Evolutionary conservation across 2,329 filamentous ascomycete species (phyloP), one percentile per base, ranked within the genome.

Genomic region (Chaetomiaceae sp.): DNA sequence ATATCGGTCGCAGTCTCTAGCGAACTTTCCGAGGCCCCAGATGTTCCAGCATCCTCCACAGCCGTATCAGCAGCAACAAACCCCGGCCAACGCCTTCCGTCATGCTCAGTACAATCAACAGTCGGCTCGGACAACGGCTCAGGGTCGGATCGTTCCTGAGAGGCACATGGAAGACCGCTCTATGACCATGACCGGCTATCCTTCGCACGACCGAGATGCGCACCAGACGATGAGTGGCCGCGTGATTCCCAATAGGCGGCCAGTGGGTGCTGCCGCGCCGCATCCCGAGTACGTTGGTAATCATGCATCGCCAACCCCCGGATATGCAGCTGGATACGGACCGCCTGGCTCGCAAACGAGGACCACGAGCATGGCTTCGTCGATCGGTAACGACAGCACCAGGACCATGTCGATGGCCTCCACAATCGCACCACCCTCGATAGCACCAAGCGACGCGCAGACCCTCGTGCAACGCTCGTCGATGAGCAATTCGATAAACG

Each of bases 211-310:
- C 62, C 79, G 81, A 56, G 87, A 88, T 64, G 76, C 90, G 40
- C 87, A 94, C 68, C 92, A 96, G 70, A 96, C 91, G 5, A 95
- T 92, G 82, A 95, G 89, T 66, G 94, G 94, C 43, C 82, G 94
- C 61, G 79, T 95, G 18, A 95, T 99, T 60, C 94, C 94, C 2
- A 88, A 85, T 64, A 80, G 88, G 70, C 77, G 75, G 73, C 64
- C 74, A 69, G 53, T 76, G 69, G 54, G 69, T 66, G 55, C 54
- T 16, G 51, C 45, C 29, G 43, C 56, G 16, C 47, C 54, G 14
- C 34, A 54, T 8, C 43, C 54, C 5, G 62, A 65, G 6, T 50
- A 55, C 34, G 45, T 38, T 7, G 54, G 54, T 27, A 48, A 54
- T 21, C 55, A 58, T 14, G 54, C 59, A 38, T 68, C 68, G 37